A percentile compares a stretch with the other conserved stretches of the same genome.
phyloP scores from a whole-genome alignment of 2,329 filamentous ascomycete genomes.

The Myriosclerotinia curreyana region DNA sequence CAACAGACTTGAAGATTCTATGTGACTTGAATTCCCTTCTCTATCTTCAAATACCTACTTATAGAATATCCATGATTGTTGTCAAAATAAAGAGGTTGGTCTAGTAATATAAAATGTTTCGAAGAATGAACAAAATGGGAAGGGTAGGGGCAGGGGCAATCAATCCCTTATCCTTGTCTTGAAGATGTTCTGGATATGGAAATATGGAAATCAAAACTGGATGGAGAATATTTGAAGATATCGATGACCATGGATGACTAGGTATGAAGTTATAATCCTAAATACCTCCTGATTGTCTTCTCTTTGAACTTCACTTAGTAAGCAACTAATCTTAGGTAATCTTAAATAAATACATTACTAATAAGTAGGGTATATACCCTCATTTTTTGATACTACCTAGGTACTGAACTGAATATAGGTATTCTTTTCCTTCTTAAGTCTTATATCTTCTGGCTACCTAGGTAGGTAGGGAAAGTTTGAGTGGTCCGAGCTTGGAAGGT shows the following conservation, averaged over 20 bases:
- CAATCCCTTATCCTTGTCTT: conserved; percentile 17
- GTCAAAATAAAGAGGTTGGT: conserved; percentile 21
- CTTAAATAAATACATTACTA: neutral
- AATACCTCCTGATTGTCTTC: neutral
- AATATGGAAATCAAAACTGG: neutral
- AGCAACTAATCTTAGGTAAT: too few relatives aligned
- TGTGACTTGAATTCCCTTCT: neutral
- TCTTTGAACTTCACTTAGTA: too few relatives aligned
- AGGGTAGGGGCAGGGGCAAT: neutral
- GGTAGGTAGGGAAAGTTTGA: too few relatives aligned
- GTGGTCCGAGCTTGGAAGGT: too few relatives aligned
- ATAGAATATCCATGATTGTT: neutral
- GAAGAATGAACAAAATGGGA: conserved; percentile 4
- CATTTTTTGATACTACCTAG: too few relatives aligned
- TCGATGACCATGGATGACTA: neutral
- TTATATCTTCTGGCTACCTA: too few relatives aligned
- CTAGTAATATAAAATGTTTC: conserved; percentile 19
- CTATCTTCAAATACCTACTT: neutral
- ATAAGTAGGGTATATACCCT: too few relatives aligned
- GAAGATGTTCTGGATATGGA: neutral
- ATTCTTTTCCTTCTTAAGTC: too few relatives aligned
- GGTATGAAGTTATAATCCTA: neutral
- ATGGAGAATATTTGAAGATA: neutral
- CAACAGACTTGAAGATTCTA: neutral
- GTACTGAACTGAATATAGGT: too few relatives aligned